Percentiles rank a stretch among this genome's conserved stretches.
phyloP scores from a whole-genome alignment of 2,329 filamentous ascomycete genomes.

The Arthroderma uncinatum region DNA sequence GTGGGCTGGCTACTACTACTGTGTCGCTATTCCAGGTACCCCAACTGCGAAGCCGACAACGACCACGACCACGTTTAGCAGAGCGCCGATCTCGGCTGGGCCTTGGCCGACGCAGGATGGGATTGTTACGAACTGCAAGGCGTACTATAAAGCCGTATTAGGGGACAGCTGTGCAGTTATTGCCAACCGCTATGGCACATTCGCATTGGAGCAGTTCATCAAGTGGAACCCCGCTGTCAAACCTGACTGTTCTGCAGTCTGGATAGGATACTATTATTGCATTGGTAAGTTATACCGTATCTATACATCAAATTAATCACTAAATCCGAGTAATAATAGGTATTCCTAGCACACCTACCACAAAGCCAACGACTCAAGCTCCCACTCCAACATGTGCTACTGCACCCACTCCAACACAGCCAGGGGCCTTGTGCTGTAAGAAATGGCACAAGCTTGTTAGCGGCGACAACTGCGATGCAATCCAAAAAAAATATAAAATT shows the following conservation, averaged over 20 bases:
- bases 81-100: neutral
- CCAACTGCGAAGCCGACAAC: neutral
- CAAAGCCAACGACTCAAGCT: neutral
- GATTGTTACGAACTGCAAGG: conserved; percentile 6
- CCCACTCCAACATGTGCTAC: neutral
- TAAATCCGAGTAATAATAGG: conserved; percentile 9
- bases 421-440: conserved; percentile 18
- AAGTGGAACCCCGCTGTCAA: too few relatives aligned
- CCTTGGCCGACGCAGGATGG: conserved; percentile 8
- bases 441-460: conserved; percentile 17
- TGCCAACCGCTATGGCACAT: neutral
- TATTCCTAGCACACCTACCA: conserved; percentile 5
- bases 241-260: conserved; percentile 4
- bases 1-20: conserved; percentile 18
- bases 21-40: conserved; percentile 13
- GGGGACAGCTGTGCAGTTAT: conserved; percentile 5
- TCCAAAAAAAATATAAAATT: conserved; percentile 16
- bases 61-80: neutral
- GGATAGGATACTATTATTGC: conserved; percentile 10
- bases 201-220: neutral
- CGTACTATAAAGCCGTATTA: neutral
- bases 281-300: neutral
- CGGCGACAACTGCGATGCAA: conserved; percentile 19
- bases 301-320: neutral
- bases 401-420: conserved; percentile 11